Percentiles rank a stretch among this genome's conserved stretches.
Evolutionary conservation across 1,284 basidiomycete species (phyloP).

Genomic region (Bjerkandera adusta): DNA sequence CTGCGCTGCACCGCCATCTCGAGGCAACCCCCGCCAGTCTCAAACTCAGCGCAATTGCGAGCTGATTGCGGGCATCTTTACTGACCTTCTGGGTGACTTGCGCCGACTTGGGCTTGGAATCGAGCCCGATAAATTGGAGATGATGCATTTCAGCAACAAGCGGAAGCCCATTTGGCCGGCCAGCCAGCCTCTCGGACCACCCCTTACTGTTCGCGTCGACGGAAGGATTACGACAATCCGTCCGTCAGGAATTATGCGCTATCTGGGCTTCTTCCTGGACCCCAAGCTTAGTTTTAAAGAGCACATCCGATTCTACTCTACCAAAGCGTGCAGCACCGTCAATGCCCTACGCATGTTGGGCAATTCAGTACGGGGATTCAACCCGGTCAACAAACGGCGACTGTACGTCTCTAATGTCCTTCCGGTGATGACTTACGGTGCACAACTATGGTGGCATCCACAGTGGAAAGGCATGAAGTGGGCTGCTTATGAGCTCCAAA

Average conservation of each 20-base stretch:
- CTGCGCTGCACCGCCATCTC: background rate
- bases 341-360: slow-evolving; percentile 31
- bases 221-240: background rate
- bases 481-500: slow-evolving; percentile 4
- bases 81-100: background rate
- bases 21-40: too few species aligned
- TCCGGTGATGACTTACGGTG: slow-evolving; percentile 28
- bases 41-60: background rate
- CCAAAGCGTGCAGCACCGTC: slow-evolving; percentile 23
- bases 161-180: background rate
- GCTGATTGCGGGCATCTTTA: background rate
- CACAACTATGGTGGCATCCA: slow-evolving; percentile 17
- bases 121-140: slow-evolving; percentile 15
- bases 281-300: slow-evolving; percentile 24
- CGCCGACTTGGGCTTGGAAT: slow-evolving; percentile 4
- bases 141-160: slow-evolving; percentile 14
- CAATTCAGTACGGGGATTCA: slow-evolving; percentile 34
- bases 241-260: slow-evolving; percentile 14
- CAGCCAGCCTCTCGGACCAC: background rate
- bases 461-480: slow-evolving; percentile 8
- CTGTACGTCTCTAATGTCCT: slow-evolving; percentile 32
- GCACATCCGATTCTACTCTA: slow-evolving; percentile 25
- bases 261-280: slow-evolving; percentile 33
- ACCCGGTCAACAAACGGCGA: slow-evolving; percentile 23
- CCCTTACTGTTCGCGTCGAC: background rate